Percentiles rank a stretch among this genome's conserved stretches.
Conservation (phyloP, 176 grass and related monocot genomes). For the Thalia dealbata region DNA sequence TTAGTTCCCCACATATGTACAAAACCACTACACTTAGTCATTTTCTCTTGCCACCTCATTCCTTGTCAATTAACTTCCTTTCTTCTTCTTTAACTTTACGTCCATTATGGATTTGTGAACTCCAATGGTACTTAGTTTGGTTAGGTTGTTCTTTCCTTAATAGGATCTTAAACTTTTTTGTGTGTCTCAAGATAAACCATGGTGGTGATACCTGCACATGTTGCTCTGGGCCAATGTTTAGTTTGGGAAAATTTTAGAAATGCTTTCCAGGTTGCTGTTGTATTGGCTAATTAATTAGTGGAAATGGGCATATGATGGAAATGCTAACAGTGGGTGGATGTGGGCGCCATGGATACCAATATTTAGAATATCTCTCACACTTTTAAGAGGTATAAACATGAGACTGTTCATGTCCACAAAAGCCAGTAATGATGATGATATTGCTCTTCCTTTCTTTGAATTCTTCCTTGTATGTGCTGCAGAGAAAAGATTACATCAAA, state of each 20-base stretch:
- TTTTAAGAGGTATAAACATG: background rate
- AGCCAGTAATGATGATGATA: background rate
- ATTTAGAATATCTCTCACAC: background rate
- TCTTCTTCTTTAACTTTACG: background rate
- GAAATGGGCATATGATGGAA: background rate
- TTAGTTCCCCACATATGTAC: background rate
- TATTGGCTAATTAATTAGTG: background rate
- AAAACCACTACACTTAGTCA: background rate
- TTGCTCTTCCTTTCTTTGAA: background rate
- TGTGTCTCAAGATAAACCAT: background rate
- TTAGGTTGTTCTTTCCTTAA: background rate
- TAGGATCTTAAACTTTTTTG: background rate
- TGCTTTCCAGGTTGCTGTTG: background rate
- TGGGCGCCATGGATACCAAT: background rate
- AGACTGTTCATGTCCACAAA: background rate
- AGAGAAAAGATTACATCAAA: background rate
- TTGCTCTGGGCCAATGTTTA: background rate
- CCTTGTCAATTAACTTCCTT: too few relatives aligned
- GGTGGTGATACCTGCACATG: background rate
- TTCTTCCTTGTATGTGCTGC: background rate
- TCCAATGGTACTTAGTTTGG: background rate
- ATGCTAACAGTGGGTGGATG: background rate
- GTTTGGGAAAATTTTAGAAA: background rate
- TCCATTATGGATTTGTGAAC: background rate
- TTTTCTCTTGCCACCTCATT: background rate